Conservation (phyloP, 371 early-diverging fungal species). For the Mucor ambiguus region DNA sequence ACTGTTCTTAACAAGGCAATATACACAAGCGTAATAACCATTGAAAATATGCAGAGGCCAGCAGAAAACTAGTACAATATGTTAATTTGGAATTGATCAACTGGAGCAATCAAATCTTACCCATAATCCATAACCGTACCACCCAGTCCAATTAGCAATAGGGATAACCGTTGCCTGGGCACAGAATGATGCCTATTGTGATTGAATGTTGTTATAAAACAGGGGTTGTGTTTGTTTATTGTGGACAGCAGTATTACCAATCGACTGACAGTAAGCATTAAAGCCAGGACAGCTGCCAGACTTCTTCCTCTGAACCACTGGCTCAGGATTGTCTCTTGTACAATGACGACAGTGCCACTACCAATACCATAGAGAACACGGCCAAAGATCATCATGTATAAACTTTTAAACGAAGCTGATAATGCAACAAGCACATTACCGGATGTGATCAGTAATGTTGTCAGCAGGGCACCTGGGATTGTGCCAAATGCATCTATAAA, state of each 20-base stretch:
- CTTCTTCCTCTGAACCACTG: conserved; percentile 76
- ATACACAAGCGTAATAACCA: conserved; percentile 65
- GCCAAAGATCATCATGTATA: conserved; percentile 66
- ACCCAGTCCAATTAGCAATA: conserved; percentile 62
- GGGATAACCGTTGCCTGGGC: conserved; percentile 71
- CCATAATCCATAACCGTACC: conserved; percentile 76
- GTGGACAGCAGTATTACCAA: conserved; percentile 37
- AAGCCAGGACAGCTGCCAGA: conserved; percentile 62
- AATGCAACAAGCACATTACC: conserved; percentile 66
- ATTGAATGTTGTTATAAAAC: not conserved
- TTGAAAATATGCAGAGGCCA: conserved; percentile 61
- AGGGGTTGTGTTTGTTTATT: not conserved
- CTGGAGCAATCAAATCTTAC: conserved; percentile 30
- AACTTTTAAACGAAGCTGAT: conserved; percentile 55
- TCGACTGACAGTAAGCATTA: conserved; percentile 71
- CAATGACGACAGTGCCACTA: conserved; percentile 70
- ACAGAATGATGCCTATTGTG: conserved; percentile 52
- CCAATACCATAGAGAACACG: conserved; percentile 74
- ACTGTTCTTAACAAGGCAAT: conserved; percentile 48
- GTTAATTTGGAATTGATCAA: not conserved
- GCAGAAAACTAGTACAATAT: conserved; percentile 49
- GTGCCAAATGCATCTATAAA: conserved; percentile 76
- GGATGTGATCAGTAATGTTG: conserved; percentile 60
- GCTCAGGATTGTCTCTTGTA: conserved; percentile 73
- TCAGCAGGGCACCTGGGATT: conserved; percentile 60